Base-by-base conservation (phyloP, 2,329 filamentous ascomycete species). In the Talaromyces marneffei region DNA sequence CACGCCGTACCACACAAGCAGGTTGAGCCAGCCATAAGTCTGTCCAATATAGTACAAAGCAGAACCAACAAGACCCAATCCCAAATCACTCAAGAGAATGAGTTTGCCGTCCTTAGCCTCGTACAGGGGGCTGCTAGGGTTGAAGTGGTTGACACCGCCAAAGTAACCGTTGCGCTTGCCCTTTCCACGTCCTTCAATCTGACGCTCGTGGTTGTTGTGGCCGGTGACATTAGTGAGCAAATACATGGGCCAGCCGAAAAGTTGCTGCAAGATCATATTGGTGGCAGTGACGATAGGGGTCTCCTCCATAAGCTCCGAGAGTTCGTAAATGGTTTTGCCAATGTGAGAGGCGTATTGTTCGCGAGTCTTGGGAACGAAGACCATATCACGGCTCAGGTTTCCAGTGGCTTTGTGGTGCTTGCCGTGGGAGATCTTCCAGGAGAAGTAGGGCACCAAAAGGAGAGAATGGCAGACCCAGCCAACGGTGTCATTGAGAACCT, bases 331-430 rank as follows among this genome's bases (percentile, higher is more conserved):
- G 62, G 92, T 70, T 70, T 83, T 85, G 71, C 92, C 91, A 63
- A 93, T 75, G 62, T 89, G 88, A 64, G 82, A 83, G 66, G 92
- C 91, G 72, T 90, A 92, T 74, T 89, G 80, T 67, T 94, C 86
- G 62, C 92, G 88, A 60, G 92, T 96, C 79, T 91, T 91, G 63
- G 94, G 94, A n/a, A 97, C 83, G 75, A 97, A 97, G 65, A 97
- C 94, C 94, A 99, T 99, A 79, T 99, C 94, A 68, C 93, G 91
- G 79, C 95, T 92, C 80, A 99, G 87, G 83, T 99, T 86, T 70
- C 92, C 94, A 40, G 94, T 99, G 66, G 92, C 92, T 85, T 97
- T 97, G 89, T 99, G 94, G 83, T 99, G 94, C 86, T 96, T 96
- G 82, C 91, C 90, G 81, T 99, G 94, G 67, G 92, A 96, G 79